A percentile compares a stretch with the other conserved stretches of the same genome.
Conservation (phyloP, 148 eudicot species). For the Camellia granthamiana region DNA sequence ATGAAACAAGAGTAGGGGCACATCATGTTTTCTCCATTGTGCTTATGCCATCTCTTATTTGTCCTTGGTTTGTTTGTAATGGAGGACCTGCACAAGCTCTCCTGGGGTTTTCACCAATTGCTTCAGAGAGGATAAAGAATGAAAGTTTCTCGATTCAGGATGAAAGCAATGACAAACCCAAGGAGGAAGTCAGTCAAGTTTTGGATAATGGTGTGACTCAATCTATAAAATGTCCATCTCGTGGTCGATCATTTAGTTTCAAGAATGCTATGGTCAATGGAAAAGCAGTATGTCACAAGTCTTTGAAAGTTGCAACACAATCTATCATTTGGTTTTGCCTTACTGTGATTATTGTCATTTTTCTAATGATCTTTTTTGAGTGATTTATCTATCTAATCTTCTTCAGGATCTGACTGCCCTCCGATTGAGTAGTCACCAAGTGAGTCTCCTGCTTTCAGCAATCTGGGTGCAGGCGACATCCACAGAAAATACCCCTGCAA, state of each 20-base stretch:
- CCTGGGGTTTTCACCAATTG: slow-evolving; percentile 17
- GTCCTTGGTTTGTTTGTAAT: slow-evolving; percentile 43
- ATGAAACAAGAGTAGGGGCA: slow-evolving; percentile 68
- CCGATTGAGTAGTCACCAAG: slow-evolving; percentile 82
- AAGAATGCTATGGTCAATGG: slow-evolving; percentile 53
- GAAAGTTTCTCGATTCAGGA: slow-evolving; percentile 40
- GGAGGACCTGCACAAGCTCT: slow-evolving; percentile 24
- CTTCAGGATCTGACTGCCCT: slow-evolving; percentile 63
- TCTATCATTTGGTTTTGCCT: not conserved
- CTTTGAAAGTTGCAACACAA: not conserved
- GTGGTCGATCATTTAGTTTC: slow-evolving; percentile 47
- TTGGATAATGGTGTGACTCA: slow-evolving; percentile 28
- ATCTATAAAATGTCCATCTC: slow-evolving; percentile 22
- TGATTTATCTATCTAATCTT: slow-evolving; percentile 6
- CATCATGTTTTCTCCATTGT: slow-evolving; percentile 63
- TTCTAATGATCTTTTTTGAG: not conserved
- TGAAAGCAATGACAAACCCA: slow-evolving; percentile 32
- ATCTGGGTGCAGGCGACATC: slow-evolving; percentile 81
- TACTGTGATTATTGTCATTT: slow-evolving; percentile 2
- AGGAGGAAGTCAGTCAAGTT: slow-evolving; percentile 32
- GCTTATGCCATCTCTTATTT: slow-evolving; percentile 66
- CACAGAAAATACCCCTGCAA: slow-evolving; percentile 61
- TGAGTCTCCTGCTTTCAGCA: slow-evolving; percentile 81
- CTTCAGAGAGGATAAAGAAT: slow-evolving; percentile 23
- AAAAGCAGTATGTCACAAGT: slow-evolving; percentile 40